Conservation (phyloP, 2,329 filamentous ascomycete genomes). For the Dryadomyces quercus-mongolicae region DNA sequence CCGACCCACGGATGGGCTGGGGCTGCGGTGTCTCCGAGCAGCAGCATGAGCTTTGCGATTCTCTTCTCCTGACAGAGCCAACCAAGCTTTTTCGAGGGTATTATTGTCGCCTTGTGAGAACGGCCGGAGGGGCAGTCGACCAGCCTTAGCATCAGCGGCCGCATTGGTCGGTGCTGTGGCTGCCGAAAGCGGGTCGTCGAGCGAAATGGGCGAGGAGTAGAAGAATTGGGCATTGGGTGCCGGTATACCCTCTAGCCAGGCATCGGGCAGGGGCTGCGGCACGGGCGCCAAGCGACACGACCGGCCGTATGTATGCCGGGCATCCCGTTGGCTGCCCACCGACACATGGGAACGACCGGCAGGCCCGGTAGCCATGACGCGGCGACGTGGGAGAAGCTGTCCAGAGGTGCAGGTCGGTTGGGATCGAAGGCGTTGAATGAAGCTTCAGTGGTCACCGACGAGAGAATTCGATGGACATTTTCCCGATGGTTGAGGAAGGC, state of each 20-base stretch:
- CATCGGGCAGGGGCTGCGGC: slow-evolving; percentile 22
- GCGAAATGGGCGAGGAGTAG: slow-evolving; percentile 68
- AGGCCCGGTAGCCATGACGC: neutral
- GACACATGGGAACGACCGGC: neutral
- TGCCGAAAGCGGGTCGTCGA: slow-evolving; percentile 78
- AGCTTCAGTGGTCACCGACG: neutral
- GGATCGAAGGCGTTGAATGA: neutral
- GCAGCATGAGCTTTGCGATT: slow-evolving; percentile 35
- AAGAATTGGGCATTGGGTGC: slow-evolving; percentile 65
- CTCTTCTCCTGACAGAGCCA: slow-evolving; percentile 39
- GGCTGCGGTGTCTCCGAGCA: slow-evolving; percentile 20
- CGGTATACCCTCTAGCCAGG: slow-evolving; percentile 37
- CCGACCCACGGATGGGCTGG: slow-evolving; percentile 21
- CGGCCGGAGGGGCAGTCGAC: slow-evolving; percentile 55
- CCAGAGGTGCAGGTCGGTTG: neutral
- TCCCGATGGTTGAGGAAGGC: neutral
- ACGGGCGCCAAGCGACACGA: slow-evolving; percentile 45
- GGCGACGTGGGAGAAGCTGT: neutral
- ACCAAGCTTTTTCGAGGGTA: slow-evolving; percentile 68
- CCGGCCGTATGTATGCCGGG: slow-evolving; percentile 45
- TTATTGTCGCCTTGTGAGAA: slow-evolving; percentile 72
- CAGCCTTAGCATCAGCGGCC: slow-evolving; percentile 6
- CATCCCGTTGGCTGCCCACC: neutral
- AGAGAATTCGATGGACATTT: neutral
- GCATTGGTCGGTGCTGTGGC: slow-evolving; percentile 24